Percentiles rank a stretch among this genome's conserved stretches.
Conservation (phyloP, 2,329 filamentous ascomycete species). For the Xylariaceae sp. region DNA sequence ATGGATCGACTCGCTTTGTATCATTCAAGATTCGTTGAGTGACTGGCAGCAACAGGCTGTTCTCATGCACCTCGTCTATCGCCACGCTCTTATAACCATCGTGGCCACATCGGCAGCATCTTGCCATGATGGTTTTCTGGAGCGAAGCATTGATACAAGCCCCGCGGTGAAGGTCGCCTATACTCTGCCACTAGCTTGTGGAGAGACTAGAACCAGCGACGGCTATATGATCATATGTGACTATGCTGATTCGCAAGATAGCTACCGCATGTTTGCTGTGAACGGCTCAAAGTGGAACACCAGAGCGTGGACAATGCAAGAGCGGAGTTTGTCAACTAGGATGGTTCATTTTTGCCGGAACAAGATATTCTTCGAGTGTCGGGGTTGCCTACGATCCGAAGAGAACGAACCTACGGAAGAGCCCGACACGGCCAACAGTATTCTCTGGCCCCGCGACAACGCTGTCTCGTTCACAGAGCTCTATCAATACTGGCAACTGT, state of each 20-base stretch:
- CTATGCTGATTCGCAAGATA: conserved; percentile 12
- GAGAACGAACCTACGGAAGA: conserved; percentile 27
- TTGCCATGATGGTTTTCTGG: conserved; percentile 26
- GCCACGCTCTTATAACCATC: conserved; percentile 24
- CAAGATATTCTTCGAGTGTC: conserved; percentile 30
- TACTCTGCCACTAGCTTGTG: background rate
- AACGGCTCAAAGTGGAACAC: conserved; percentile 29
- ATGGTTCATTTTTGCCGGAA: conserved; percentile 29
- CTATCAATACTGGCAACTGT: conserved; percentile 21
- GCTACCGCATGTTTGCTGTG: conserved; percentile 19
- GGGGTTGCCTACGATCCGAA: conserved; percentile 22
- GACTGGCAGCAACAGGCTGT: conserved; percentile 25
- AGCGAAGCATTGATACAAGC: conserved; percentile 6
- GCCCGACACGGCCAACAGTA: conserved; percentile 13
- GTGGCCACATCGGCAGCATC: conserved; percentile 27
- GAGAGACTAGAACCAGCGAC: background rate
- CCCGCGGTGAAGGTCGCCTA: conserved; percentile 22
- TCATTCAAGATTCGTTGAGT: conserved; percentile 19
- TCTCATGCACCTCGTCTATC: conserved; percentile 29
- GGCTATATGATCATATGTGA: conserved; percentile 18
- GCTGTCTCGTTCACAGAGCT: conserved; percentile 7
- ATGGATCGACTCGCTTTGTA: conserved; percentile 27
- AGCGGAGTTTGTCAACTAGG: conserved; percentile 28
- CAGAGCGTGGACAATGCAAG: conserved; percentile 30
- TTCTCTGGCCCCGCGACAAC: conserved; percentile 20